A percentile compares a stretch with the other conserved stretches of the same genome.
These are phyloP conservation scores for Starmerella etchellsii DNA, from an alignment of 805 yeast genomes.

Conservation along the genomic window DNA sequence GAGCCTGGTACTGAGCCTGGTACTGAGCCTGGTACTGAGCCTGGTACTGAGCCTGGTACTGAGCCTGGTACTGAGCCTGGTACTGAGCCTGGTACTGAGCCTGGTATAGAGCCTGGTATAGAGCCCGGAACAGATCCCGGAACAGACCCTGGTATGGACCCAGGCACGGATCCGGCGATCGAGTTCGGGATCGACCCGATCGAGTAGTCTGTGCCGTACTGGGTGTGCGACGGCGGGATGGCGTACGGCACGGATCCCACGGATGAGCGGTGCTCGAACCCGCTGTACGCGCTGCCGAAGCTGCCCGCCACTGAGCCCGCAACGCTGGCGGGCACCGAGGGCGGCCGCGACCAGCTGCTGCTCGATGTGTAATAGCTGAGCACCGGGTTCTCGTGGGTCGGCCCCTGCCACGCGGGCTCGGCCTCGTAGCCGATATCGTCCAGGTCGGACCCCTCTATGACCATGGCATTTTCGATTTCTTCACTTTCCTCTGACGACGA, in stretches of 20 bases:
- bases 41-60: slow-evolving; percentile 2
- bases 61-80: slow-evolving; percentile 6
- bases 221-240: background rate
- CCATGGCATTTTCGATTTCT: slow-evolving; percentile 20
- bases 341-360: slow-evolving; percentile 12
- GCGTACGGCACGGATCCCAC: background rate
- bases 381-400: slow-evolving; percentile 10
- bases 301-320: slow-evolving; percentile 2
- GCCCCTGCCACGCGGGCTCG: slow-evolving; percentile 6
- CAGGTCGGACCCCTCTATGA: slow-evolving; percentile 21
- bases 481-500: slow-evolving; percentile 11
- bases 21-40: slow-evolving; percentile 1
- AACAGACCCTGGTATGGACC: slow-evolving; percentile 5
- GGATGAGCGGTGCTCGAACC: background rate
- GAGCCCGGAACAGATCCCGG: slow-evolving; percentile 6
- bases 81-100: slow-evolving; percentile 3
- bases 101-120: slow-evolving; percentile 5
- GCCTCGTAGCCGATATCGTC: slow-evolving; percentile 10
- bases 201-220: background rate
- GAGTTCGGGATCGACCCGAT: background rate
- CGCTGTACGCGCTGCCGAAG: slow-evolving; percentile 2
- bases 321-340: slow-evolving; percentile 9
- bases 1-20: background rate
- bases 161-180: background rate
- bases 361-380: slow-evolving; percentile 16